Evolutionary conservation across 345 rosid species (phyloP).

Genomic region (Crucihimalaya himalaica): DNA sequence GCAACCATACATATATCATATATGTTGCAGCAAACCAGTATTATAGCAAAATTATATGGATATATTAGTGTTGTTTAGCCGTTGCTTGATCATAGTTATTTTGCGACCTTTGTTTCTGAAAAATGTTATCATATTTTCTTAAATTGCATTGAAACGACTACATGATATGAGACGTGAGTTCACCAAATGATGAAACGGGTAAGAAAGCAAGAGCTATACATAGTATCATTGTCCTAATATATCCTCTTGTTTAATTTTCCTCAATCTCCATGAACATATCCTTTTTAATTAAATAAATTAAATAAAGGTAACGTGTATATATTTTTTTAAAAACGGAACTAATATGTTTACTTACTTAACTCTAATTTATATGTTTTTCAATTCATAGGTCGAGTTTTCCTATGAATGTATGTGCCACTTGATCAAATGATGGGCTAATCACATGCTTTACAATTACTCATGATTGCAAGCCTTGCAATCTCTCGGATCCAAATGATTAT

Average conservation of each 20-base stretch:
- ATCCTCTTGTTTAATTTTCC: not conserved
- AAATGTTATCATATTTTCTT: too few relatives aligned
- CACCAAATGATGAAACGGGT: not conserved
- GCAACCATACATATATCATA: not conserved
- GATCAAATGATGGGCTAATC: slow-evolving; percentile 43
- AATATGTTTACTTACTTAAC: not conserved
- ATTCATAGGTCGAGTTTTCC: not conserved
- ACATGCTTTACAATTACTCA: slow-evolving; percentile 40
- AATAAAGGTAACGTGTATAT: not conserved
- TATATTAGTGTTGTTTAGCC: too few relatives aligned
- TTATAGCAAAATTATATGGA: too few relatives aligned
- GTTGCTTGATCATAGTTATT: too few relatives aligned
- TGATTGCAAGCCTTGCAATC: slow-evolving; percentile 38
- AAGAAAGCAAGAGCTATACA: not conserved
- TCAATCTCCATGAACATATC: too few relatives aligned
- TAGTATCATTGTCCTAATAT: not conserved
- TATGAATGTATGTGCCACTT: slow-evolving; percentile 19
- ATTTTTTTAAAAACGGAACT: not conserved
- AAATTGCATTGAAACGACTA: too few relatives aligned
- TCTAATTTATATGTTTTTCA: not conserved
- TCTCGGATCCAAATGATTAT: slow-evolving; percentile 33
- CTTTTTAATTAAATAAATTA: not conserved
- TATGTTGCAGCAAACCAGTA: not conserved
- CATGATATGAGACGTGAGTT: not conserved
- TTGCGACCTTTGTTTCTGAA: too few relatives aligned